Conservation (phyloP, 805 yeast species). For the Starmera quercuum region DNA sequence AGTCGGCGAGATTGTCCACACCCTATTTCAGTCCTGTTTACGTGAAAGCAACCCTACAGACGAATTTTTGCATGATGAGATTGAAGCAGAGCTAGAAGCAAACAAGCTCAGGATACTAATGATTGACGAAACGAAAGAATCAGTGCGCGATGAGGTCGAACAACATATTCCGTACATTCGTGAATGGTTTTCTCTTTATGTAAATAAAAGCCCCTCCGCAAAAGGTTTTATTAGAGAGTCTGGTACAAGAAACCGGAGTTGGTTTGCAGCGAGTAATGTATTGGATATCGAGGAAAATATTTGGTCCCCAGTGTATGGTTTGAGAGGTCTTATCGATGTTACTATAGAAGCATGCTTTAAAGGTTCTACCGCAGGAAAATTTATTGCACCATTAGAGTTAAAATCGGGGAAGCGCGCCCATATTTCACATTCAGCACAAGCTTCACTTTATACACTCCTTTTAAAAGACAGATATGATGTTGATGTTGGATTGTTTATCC, state of each 20-base stretch:
- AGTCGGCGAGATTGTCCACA: slow-evolving; percentile 80
- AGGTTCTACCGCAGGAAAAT: slow-evolving; percentile 29
- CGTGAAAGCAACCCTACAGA: slow-evolving; percentile 23
- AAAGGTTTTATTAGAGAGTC: slow-evolving; percentile 16
- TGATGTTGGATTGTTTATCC: slow-evolving; percentile 53
- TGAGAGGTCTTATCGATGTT: slow-evolving; percentile 86
- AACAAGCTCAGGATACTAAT: slow-evolving; percentile 46
- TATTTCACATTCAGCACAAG: slow-evolving; percentile 76
- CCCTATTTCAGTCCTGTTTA: slow-evolving; percentile 49
- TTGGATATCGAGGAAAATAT: slow-evolving; percentile 86
- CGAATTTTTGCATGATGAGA: slow-evolving; percentile 20
- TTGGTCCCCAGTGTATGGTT: slow-evolving; percentile 86
- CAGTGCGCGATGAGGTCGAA: slow-evolving; percentile 34
- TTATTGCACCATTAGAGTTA: slow-evolving; percentile 75
- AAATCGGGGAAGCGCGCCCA: slow-evolving; percentile 71
- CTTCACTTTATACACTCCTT: slow-evolving; percentile 70
- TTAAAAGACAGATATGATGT: slow-evolving; percentile 74
- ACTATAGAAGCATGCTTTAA: slow-evolving; percentile 57
- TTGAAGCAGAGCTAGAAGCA: slow-evolving; percentile 34
- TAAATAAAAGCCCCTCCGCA: slow-evolving; percentile 22
- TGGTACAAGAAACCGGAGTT: slow-evolving; percentile 26
- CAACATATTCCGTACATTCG: slow-evolving; percentile 45
- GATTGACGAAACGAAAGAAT: slow-evolving; percentile 41
- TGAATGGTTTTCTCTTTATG: slow-evolving; percentile 44
- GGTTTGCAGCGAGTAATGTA: slow-evolving; percentile 51